These are phyloP conservation scores for Colletotrichum paranaense DNA, from an alignment of 2,329 filamentous ascomycete genomes.

Conservation along the genomic window DNA sequence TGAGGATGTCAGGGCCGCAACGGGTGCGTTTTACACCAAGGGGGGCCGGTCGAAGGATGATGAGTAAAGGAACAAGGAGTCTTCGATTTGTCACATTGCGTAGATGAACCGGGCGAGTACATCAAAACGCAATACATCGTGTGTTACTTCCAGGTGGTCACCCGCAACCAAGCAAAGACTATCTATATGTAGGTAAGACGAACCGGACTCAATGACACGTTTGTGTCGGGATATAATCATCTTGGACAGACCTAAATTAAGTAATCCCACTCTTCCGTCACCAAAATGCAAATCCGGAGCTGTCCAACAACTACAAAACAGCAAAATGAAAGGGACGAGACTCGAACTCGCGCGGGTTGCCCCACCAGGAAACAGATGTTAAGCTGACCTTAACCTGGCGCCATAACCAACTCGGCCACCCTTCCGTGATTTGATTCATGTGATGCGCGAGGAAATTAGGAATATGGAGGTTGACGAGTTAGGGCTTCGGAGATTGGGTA, in stretches of 20 bases:
- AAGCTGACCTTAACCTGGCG: slow-evolving; percentile 22
- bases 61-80: not conserved
- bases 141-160: no score
- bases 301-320: accelerated
- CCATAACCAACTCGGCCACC: slow-evolving; percentile 22
- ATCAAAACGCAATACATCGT: no score
- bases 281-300: not conserved
- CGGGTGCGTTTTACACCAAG: slow-evolving; percentile 1
- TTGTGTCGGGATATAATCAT: no score
- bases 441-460: accelerated
- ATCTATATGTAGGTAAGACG: no score
- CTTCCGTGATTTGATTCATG: not conserved
- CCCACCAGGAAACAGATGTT: slow-evolving; percentile 22
- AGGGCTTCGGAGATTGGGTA: not conserved
- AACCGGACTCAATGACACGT: no score
- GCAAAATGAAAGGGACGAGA: slow-evolving; percentile 9
- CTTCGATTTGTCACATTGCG: no score
- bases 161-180: no score
- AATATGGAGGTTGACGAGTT: not conserved
- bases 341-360: slow-evolving; percentile 22
- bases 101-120: no score
- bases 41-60: not conserved
- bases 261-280: accelerated
- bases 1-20: not conserved
- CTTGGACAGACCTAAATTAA: not conserved